A percentile compares a stretch with the other conserved stretches of the same genome.
Conservation (phyloP, 2,329 filamentous ascomycete genomes). For the Fusarium bactridioides region DNA sequence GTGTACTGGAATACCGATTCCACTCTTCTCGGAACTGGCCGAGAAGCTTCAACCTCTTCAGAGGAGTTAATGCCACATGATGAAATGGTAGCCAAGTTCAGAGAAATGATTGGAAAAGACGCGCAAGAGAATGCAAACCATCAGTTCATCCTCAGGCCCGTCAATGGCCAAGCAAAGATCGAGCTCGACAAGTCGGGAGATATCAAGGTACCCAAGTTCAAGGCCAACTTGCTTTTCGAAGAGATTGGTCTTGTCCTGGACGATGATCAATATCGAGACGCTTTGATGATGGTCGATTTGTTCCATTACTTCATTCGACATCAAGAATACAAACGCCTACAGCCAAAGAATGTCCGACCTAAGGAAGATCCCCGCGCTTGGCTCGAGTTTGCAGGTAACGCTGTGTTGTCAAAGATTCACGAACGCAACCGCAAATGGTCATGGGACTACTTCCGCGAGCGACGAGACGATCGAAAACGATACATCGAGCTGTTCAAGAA, state of each 20-base stretch:
- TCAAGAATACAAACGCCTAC: slow-evolving; percentile 93
- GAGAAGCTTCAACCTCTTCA: slow-evolving; percentile 61
- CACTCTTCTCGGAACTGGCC: slow-evolving; percentile 80
- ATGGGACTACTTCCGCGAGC: slow-evolving; percentile 94
- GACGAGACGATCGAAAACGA: slow-evolving; percentile 83
- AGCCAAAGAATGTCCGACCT: slow-evolving; percentile 80
- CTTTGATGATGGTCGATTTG: slow-evolving; percentile 95
- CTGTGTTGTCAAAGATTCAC: slow-evolving; percentile 92
- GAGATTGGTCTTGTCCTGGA: slow-evolving; percentile 98
- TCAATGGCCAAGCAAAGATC: slow-evolving; percentile 92
- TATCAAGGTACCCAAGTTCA: slow-evolving; percentile 80
- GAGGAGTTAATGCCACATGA: slow-evolving; percentile 73
- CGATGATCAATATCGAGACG: slow-evolving; percentile 96
- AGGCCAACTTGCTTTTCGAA: slow-evolving; percentile 90
- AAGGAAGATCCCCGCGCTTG: slow-evolving; percentile 93
- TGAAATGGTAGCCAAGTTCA: slow-evolving; percentile 80
- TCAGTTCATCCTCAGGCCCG: slow-evolving; percentile 95
- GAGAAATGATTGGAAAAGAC: slow-evolving; percentile 78
- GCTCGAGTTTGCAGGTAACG: slow-evolving; percentile 89
- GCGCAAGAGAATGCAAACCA: slow-evolving; percentile 69
- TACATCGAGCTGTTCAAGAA: slow-evolving; percentile 99
- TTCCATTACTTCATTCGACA: slow-evolving; percentile 99
- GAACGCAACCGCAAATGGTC: slow-evolving; percentile 93
- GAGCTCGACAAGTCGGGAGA: slow-evolving; percentile 94
- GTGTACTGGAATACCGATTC: slow-evolving; percentile 99